phyloP scores from a whole-genome alignment of 2,329 filamentous ascomycete genomes.

The Sporothrix euskadiensis region DNA sequence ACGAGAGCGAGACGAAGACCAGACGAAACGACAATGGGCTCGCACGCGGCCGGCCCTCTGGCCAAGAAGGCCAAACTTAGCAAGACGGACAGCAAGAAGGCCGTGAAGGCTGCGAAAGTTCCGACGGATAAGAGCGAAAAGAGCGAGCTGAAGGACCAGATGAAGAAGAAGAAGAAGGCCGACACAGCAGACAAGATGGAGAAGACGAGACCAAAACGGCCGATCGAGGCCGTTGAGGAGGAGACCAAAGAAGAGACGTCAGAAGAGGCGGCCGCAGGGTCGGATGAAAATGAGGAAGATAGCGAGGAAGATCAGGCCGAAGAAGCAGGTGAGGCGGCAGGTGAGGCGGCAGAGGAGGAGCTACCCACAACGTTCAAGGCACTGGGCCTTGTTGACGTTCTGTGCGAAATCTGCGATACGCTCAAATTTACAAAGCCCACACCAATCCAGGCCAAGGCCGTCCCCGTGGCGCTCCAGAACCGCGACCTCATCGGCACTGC shows the following conservation, averaged over 20 bases:
- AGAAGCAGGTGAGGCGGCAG: background rate
- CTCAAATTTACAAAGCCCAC: slow-evolving; percentile 85
- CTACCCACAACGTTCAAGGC: slow-evolving; percentile 64
- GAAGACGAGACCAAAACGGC: background rate
- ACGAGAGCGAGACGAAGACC: too few species aligned
- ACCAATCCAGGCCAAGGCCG: slow-evolving; percentile 82
- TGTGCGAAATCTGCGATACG: slow-evolving; percentile 83
- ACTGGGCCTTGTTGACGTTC: slow-evolving; percentile 76
- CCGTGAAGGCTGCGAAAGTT: background rate
- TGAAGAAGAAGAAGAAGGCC: background rate
- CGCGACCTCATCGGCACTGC: slow-evolving; percentile 91
- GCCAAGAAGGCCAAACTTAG: slow-evolving; percentile 46
- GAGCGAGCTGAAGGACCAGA: background rate
- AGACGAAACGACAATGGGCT: background rate
- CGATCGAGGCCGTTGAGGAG: slow-evolving; percentile 5
- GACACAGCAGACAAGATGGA: background rate
- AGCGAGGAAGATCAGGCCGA: background rate
- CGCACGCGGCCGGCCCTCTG: slow-evolving; percentile 44
- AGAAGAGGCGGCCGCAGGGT: background rate
- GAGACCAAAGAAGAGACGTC: background rate
- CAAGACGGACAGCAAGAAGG: slow-evolving; percentile 53
- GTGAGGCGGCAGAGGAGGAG: background rate
- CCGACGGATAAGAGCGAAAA: background rate
- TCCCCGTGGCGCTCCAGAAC: slow-evolving; percentile 74
- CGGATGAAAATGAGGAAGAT: background rate